These are phyloP conservation scores for Monosporascus sp. DNA, from an alignment of 2,329 filamentous ascomycete species.

Conservation along the genomic window DNA sequence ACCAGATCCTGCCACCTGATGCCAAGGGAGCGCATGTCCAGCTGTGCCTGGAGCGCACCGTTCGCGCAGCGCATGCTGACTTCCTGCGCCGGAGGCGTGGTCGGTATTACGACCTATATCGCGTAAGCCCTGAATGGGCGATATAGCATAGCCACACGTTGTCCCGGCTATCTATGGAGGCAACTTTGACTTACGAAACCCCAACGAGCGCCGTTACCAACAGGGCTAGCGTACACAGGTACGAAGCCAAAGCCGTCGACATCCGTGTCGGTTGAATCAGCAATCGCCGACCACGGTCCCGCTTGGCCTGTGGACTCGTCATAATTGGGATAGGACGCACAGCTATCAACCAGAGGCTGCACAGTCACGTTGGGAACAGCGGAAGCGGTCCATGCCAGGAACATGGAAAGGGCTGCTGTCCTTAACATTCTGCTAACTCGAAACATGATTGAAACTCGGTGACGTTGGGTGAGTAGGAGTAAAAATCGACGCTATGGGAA, in stretches of 20 bases:
- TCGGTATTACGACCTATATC: conserved; percentile 12
- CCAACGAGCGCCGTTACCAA: conserved; percentile 12
- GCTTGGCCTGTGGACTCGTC: conserved; percentile 10
- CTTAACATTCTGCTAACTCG: background rate
- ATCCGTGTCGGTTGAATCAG: conserved; percentile 9
- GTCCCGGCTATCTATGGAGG: background rate
- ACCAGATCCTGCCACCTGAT: conserved; percentile 11
- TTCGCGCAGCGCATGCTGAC: conserved; percentile 10
- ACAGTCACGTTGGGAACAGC: conserved; percentile 11
- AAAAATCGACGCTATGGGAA: too few species aligned
- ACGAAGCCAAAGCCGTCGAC: conserved; percentile 10
- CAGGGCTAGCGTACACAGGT: conserved; percentile 12
- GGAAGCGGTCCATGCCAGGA: background rate
- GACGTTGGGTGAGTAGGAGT: too few species aligned
- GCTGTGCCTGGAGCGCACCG: conserved; percentile 10
- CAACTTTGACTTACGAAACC: conserved; percentile 10
- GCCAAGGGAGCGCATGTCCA: conserved; percentile 10
- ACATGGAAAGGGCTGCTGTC: background rate
- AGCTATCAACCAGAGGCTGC: conserved; percentile 6
- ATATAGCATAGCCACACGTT: too few species aligned
- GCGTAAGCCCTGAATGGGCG: too few species aligned
- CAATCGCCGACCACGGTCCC: conserved; percentile 4
- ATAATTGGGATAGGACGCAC: conserved; percentile 10
- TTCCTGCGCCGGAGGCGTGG: conserved; percentile 3
- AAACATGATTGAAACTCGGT: background rate